These are phyloP conservation scores for Dalbergia oliveri DNA, from an alignment of 306 rosid genomes.

Conservation along the genomic window DNA sequence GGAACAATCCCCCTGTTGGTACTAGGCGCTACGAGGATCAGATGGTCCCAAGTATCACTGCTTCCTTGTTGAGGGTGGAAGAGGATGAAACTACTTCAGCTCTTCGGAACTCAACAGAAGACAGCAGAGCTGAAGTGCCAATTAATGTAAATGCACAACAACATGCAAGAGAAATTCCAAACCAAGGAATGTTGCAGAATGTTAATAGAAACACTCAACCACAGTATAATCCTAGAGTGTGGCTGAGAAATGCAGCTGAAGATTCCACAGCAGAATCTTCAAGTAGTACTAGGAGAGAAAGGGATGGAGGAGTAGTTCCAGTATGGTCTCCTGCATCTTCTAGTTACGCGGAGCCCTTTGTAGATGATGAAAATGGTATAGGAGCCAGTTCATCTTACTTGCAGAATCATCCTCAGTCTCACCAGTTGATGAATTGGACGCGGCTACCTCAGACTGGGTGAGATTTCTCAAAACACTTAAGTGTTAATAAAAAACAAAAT, in stretches of 20 bases:
- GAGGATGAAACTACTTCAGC: constrained; percentile 76
- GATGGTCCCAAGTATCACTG: constrained; percentile 92
- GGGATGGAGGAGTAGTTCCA: constrained; percentile 93
- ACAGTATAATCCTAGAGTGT: constrained; percentile 45
- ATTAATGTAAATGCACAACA: constrained; percentile 60
- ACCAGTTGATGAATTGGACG: constrained; percentile 84
- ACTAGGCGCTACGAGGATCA: constrained; percentile 78
- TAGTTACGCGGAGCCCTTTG: constrained; percentile 79
- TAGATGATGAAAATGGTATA: constrained; percentile 78
- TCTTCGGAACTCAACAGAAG: constrained; percentile 55
- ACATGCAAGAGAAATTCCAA: constrained; percentile 55
- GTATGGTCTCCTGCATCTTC: constrained; percentile 89
- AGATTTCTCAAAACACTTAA: constrained; percentile 49
- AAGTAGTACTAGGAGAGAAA: constrained; percentile 79
- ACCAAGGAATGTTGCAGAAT: constrained; percentile 56
- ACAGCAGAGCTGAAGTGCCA: constrained; percentile 89
- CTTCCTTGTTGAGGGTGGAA: constrained; percentile 71
- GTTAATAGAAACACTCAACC: constrained; percentile 48
- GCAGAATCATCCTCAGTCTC: constrained; percentile 96
- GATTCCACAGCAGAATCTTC: constrained; percentile 92
- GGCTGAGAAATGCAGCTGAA: constrained; percentile 64
- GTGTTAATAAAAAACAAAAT: background rate
- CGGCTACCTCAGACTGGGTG: constrained; percentile 94
- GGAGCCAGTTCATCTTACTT: constrained; percentile 77
- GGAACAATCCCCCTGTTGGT: constrained; percentile 58